phyloP scores from a whole-genome alignment of 345 rosid species.

The Citrus cavaleriei region DNA sequence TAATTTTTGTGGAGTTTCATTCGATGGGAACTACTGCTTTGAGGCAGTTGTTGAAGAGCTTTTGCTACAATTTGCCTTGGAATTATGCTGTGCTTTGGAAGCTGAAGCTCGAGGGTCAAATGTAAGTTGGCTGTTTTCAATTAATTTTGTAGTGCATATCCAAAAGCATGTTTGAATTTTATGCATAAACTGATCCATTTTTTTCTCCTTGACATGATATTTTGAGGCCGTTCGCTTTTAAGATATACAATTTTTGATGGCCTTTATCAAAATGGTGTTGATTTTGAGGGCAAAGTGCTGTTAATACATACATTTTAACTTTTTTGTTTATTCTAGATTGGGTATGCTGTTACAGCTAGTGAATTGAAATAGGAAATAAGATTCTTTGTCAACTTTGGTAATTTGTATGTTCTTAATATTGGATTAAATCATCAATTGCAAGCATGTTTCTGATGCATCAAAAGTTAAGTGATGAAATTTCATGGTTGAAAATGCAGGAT shows the following conservation, averaged over 20 bases:
- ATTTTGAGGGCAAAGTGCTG: neutral
- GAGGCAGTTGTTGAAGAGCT: constrained; percentile 43
- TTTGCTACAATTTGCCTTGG: constrained; percentile 48
- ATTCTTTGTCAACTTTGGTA: neutral
- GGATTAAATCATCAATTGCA: neutral
- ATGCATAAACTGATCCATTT: neutral
- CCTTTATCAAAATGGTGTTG: neutral
- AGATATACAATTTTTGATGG: neutral
- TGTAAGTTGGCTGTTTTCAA: constrained; percentile 30
- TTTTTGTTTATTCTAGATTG: neutral
- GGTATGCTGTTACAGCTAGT: neutral
- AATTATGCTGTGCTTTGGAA: constrained; percentile 62
- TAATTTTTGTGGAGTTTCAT: constrained; percentile 13
- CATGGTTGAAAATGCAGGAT: neutral
- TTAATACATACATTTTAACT: neutral
- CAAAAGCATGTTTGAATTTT: neutral
- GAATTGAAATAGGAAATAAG: neutral
- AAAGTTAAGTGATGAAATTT: neutral
- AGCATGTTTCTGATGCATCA: neutral
- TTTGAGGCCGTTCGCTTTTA: neutral
- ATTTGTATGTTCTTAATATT: neutral
- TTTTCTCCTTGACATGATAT: neutral
- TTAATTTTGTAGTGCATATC: neutral
- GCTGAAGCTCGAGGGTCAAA: constrained; percentile 36
- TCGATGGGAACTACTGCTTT: constrained; percentile 46